phyloP scores from a whole-genome alignment of 805 yeast species.

The Pichia paraexigua region DNA sequence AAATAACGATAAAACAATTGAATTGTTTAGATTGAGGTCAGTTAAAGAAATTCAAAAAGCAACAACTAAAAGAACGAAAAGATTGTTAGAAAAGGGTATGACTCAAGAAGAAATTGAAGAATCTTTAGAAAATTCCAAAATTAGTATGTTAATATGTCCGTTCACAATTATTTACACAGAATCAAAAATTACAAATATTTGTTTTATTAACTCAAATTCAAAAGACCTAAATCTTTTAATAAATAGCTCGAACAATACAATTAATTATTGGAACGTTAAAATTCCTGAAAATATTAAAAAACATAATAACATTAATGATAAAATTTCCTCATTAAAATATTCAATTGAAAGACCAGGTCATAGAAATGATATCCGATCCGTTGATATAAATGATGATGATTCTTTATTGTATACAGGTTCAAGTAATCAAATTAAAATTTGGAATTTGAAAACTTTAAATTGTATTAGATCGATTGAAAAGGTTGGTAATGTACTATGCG shows the following conservation, averaged over 20 bases:
- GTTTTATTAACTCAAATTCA: conserved; percentile 50
- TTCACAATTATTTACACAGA: conserved; percentile 58
- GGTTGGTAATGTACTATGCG: conserved; percentile 77
- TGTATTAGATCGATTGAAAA: conserved; percentile 78
- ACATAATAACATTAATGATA: conserved; percentile 32
- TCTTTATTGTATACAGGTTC: conserved; percentile 82
- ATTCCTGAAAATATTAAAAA: conserved; percentile 52
- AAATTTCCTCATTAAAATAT: conserved; percentile 37
- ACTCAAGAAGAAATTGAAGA: conserved; percentile 50
- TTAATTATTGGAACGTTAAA: conserved; percentile 57
- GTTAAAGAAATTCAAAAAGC: conserved; percentile 76
- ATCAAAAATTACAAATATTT: conserved; percentile 54
- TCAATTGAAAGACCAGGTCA: conserved; percentile 77
- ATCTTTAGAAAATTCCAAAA: conserved; percentile 39
- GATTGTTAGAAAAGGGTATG: conserved; percentile 65
- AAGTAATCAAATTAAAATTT: conserved; percentile 79
- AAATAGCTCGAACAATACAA: conserved; percentile 63
- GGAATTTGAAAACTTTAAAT: conserved; percentile 68
- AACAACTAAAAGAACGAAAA: conserved; percentile 63
- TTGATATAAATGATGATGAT: conserved; percentile 76
- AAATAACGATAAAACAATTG: conserved; percentile 74
- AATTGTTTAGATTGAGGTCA: conserved; percentile 68
- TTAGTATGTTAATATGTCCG: conserved; percentile 57
- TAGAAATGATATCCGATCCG: conserved; percentile 78
- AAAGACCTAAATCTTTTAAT: conserved; percentile 51